Conservation (phyloP, 352 stramenopile species). For the Saprolegnia diclina region DNA sequence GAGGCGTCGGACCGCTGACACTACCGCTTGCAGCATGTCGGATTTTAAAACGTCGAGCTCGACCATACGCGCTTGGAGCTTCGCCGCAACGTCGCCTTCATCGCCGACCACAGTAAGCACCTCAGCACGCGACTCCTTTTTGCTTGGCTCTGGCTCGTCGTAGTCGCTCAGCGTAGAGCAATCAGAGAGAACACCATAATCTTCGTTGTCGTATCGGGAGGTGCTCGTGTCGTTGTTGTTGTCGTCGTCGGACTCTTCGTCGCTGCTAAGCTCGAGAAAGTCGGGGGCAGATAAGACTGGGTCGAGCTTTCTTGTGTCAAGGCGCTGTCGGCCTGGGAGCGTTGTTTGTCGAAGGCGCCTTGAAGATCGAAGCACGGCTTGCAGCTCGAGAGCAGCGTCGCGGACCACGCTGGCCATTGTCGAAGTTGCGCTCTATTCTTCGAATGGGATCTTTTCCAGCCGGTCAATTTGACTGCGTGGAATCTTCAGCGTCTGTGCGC, state of each 20-base stretch:
- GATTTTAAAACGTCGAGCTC: not conserved
- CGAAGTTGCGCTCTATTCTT: not conserved
- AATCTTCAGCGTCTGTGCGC: not conserved
- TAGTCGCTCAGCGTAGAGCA: slow-evolving; percentile 8
- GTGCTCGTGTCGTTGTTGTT: not conserved
- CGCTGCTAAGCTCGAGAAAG: slow-evolving; percentile 3
- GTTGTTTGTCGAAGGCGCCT: not conserved
- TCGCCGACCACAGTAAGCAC: not conserved
- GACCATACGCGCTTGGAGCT: not conserved
- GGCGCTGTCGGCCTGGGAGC: not conserved
- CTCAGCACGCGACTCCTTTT: not conserved
- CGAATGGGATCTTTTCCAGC: not conserved
- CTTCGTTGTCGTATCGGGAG: not conserved
- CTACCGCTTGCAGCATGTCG: not conserved
- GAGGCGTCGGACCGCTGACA: not conserved
- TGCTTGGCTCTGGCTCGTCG: slow-evolving; percentile 8
- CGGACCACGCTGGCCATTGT: not conserved
- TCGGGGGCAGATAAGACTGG: not conserved
- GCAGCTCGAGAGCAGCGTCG: not conserved
- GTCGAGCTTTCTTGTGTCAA: not conserved
- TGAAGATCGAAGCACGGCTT: slow-evolving; percentile 2
- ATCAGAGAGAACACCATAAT: not conserved
- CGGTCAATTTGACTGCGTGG: too few relatives aligned
- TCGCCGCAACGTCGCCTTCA: too few relatives aligned
- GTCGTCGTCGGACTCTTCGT: not conserved